Percentiles rank a stretch among this genome's conserved stretches.
phyloP scores from a whole-genome alignment of 768 basidiomycete species.

The Trametes villosa region DNA sequence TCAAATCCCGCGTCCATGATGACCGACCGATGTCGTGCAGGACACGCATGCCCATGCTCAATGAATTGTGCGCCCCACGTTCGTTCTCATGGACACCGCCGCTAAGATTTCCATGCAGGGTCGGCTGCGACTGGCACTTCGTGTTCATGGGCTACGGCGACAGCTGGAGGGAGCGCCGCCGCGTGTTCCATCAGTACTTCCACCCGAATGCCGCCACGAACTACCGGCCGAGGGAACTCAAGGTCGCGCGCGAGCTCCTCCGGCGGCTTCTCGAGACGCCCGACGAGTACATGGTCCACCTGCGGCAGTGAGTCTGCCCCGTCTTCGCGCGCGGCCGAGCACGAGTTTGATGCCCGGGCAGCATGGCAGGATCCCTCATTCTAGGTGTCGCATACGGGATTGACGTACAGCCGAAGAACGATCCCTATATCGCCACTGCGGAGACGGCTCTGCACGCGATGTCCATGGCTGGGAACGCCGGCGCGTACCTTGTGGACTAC shows the following conservation, averaged over 20 bases:
- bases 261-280: slow-evolving; percentile 39
- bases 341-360: slow-evolving; percentile 27
- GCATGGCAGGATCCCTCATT: slow-evolving; percentile 45
- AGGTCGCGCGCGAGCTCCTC: slow-evolving; percentile 39
- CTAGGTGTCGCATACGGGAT: slow-evolving; percentile 54
- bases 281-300: slow-evolving; percentile 42
- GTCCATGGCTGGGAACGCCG: slow-evolving; percentile 43
- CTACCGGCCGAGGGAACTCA: slow-evolving; percentile 38
- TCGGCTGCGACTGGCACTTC: slow-evolving; percentile 49
- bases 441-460: slow-evolving; percentile 43
- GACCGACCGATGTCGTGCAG: slow-evolving; percentile 7
- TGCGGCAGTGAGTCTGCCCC: slow-evolving; percentile 40
- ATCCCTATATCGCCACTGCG: slow-evolving; percentile 49
- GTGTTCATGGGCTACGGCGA: slow-evolving; percentile 46
- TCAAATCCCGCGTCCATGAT: slow-evolving; percentile 1
- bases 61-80: slow-evolving; percentile 28
- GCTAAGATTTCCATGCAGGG: slow-evolving; percentile 30
- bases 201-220: slow-evolving; percentile 37
- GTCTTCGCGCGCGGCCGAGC: not conserved
- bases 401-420: slow-evolving; percentile 41
- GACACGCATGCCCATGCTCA: slow-evolving; percentile 32
- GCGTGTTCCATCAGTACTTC: slow-evolving; percentile 47
- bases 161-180: slow-evolving; percentile 47
- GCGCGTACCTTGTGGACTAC: slow-evolving; percentile 51
- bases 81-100: slow-evolving; percentile 1